phyloP scores from a whole-genome alignment of 306 rosid genomes.

The Gastrolobium villosum region DNA sequence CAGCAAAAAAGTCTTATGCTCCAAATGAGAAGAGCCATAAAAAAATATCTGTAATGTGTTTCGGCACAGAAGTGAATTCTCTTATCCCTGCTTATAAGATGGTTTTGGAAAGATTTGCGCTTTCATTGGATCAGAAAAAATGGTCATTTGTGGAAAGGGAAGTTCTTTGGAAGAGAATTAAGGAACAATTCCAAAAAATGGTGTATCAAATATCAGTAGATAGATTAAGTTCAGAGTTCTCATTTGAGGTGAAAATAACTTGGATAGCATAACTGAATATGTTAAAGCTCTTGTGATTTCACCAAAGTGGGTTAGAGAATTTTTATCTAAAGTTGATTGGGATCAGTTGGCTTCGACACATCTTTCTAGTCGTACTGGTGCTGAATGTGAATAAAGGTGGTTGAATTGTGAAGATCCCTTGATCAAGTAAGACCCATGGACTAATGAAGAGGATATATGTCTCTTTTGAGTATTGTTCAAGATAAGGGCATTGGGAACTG shows the following conservation, averaged over 20 bases:
- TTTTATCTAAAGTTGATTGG: constrained; percentile 78
- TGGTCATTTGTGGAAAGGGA: constrained; percentile 71
- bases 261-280: constrained; percentile 66
- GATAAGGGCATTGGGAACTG: constrained; percentile 77
- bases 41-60: too few relatives aligned
- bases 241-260: constrained; percentile 51
- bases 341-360: constrained; percentile 75
- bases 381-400: constrained; percentile 90
- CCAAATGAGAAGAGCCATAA: too few relatives aligned
- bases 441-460: constrained; percentile 76
- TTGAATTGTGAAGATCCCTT: constrained; percentile 83
- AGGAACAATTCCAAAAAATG: too few relatives aligned
- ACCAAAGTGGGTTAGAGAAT: constrained; percentile 62
- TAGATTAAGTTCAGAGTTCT: constrained; percentile 52
- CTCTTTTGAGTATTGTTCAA: constrained; percentile 71
- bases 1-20: too few relatives aligned
- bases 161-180: constrained; percentile 75
- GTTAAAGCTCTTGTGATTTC: constrained; percentile 60
- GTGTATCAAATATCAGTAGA: constrained; percentile 63
- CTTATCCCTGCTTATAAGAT: too few relatives aligned
- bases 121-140: constrained; percentile 59
- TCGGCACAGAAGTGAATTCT: too few relatives aligned
- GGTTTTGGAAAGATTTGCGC: too few relatives aligned
- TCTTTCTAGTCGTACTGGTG: constrained; percentile 67
- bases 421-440: constrained; percentile 70